Evolutionary conservation across 352 stramenopile genomes (phyloP).

Genomic region (Globisporangium lucens): DNA sequence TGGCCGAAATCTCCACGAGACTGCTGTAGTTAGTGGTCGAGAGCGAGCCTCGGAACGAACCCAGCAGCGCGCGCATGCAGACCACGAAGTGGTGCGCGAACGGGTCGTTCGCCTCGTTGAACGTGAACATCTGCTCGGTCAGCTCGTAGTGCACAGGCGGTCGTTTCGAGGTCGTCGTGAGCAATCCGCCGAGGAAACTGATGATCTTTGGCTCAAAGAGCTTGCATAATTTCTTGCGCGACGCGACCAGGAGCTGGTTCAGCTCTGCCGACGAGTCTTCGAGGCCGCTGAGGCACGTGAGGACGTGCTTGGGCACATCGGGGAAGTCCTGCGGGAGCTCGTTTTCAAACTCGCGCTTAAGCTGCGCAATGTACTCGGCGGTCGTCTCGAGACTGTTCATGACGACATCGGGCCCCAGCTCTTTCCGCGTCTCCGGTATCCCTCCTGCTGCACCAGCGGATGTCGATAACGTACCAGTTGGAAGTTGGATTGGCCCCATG

Average conservation of each 20-base stretch:
- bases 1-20: constrained; percentile 49
- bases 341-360: constrained; percentile 72
- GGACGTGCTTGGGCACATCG: constrained; percentile 68
- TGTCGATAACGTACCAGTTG: constrained; percentile 6
- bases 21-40: constrained; percentile 57
- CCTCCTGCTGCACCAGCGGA: constrained; percentile 15
- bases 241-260: constrained; percentile 58
- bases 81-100: constrained; percentile 77
- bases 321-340: constrained; percentile 72
- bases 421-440: constrained; percentile 43
- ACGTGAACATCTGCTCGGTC: constrained; percentile 81
- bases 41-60: constrained; percentile 45
- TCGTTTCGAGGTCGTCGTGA: constrained; percentile 41
- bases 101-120: constrained; percentile 86
- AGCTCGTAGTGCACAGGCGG: constrained; percentile 70
- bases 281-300: constrained; percentile 65
- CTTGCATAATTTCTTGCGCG: constrained; percentile 73
- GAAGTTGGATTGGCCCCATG: constrained; percentile 48
- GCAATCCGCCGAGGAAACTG: constrained; percentile 41
- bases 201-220: constrained; percentile 75
- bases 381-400: constrained; percentile 83
- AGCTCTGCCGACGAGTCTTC: constrained; percentile 74
- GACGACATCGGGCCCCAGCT: constrained; percentile 66
- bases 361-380: constrained; percentile 72
- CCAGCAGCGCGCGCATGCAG: constrained; percentile 51